phyloP scores from a whole-genome alignment of 768 basidiomycete genomes.

The Obba rivulosa region DNA sequence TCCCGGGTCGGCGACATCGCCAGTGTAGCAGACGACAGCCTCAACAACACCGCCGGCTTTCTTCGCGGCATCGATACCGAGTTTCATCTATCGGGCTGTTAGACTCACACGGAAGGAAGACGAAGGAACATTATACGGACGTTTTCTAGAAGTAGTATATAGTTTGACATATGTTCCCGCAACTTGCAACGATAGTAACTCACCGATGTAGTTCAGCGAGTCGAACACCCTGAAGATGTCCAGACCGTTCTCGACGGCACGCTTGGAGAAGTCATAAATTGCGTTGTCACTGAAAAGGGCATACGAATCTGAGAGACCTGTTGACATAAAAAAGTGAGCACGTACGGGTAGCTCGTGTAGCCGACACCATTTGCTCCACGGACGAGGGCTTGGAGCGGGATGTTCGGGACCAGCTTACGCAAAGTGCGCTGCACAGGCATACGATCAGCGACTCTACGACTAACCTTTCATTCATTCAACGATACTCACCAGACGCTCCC shows the following conservation, averaged over 20 bases:
- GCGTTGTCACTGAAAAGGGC: constrained; percentile 73
- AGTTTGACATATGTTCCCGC: constrained; percentile 2
- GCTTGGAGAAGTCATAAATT: constrained; percentile 99
- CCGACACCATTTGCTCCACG: constrained; percentile 99
- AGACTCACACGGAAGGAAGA: constrained; percentile 5
- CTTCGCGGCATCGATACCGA: constrained; percentile 99
- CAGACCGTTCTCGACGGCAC: constrained; percentile 98
- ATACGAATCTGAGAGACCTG: neutral
- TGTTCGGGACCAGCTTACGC: constrained; percentile 95
- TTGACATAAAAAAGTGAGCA: constrained; percentile 6
- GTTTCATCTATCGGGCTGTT: constrained; percentile 64
- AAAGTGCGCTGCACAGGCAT: constrained; percentile 62
- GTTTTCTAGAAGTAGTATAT: constrained; percentile 47
- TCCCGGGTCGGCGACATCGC: constrained; percentile 91
- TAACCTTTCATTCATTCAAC: no score
- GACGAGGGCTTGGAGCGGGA: constrained; percentile 96
- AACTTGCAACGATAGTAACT: constrained; percentile 18
- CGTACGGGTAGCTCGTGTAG: constrained; percentile 96
- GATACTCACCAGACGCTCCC: constrained; percentile 83
- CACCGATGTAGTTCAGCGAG: constrained; percentile 97
- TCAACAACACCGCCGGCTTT: constrained; percentile 98
- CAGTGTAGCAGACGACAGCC: constrained; percentile 97
- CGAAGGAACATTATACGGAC: constrained; percentile 33
- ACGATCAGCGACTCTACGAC: neutral
- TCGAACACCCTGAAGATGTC: constrained; percentile 99